Percentiles rank a stretch among this genome's conserved stretches.
These are phyloP conservation scores for Medicago arabica DNA, from an alignment of 306 rosid genomes.

Conservation along the genomic window DNA sequence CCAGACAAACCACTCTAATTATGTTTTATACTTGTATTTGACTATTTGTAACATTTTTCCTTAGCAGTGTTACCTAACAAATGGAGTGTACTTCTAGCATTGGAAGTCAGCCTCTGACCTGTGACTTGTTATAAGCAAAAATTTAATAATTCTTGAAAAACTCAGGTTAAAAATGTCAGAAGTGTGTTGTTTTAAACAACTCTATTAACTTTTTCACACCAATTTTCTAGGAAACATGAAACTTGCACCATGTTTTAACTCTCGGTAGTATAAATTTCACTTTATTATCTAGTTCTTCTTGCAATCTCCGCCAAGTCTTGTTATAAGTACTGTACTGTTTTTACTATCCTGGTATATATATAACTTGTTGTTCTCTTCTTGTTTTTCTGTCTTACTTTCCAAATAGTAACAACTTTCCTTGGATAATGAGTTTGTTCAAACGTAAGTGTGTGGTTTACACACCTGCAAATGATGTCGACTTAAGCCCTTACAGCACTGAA, in stretches of 20 bases:
- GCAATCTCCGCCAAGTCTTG: constrained; percentile 49
- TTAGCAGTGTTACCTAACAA: background rate
- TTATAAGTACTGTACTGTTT: background rate
- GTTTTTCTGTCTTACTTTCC: constrained; percentile 1
- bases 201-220: constrained; percentile 3
- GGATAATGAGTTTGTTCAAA: constrained; percentile 57
- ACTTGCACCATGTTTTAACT: constrained; percentile 7
- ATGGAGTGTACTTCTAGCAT: background rate
- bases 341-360: background rate
- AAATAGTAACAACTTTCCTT: background rate
- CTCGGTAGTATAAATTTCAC: background rate
- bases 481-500: constrained; percentile 64
- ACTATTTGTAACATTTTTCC: constrained; percentile 1
- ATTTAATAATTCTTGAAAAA: background rate
- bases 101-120: constrained; percentile 29
- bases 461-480: constrained; percentile 67
- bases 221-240: constrained; percentile 12
- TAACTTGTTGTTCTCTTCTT: background rate
- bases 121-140: background rate
- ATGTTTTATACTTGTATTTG: background rate
- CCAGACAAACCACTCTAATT: background rate
- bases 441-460: constrained; percentile 51
- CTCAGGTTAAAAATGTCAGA: background rate
- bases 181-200: constrained; percentile 22
- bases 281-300: constrained; percentile 32